Evolutionary conservation across 176 grass and related monocot species (phyloP), one percentile per base, ranked within the genome.

Genomic region (Triticum dicoccoides): DNA sequence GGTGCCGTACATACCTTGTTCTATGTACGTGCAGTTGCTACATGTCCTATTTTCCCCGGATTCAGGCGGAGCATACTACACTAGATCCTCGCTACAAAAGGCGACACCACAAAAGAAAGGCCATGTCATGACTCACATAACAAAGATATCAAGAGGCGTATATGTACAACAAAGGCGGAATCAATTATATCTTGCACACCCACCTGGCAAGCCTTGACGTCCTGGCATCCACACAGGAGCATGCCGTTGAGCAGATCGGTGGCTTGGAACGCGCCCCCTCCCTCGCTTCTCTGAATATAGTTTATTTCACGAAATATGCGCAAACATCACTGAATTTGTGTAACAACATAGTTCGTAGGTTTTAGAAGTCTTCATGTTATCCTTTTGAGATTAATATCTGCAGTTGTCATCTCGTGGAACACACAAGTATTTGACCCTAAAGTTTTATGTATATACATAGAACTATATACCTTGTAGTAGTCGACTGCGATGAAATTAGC

Each of bases 401-500:
- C 2, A 32, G 25, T 47, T 33, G 12, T 8, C 54, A 58, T 58
- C 18, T 14, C 6, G 37, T 54, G 51, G 51, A 54, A 54, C 51
- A 54, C 2, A 2, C 5, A 54, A 18, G 49, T 54, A 7, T 5
- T 18, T 54, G 15, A 17, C 2, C 15, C 1, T 54, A 15, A 54
- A 54, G 15, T 1, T 0, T 9, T 18, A 18, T 49, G 45, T 17
- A 54, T 18, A 54, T 54, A 18, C 5, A 18, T 54, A 54, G 18
- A 54, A 54, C 17, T 18, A 51, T 5, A 51, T 51, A 95, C 93
- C 93, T 92, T 95, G 67, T 95, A 95, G 77, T 84, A 95, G 83
- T 95, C 91, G 14, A 95, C 89, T 1, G 93, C 91, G 0, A 95
- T 29, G 73, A 95, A 95, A 49, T 92, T 95, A 9, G 93, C 86